phyloP scores from a whole-genome alignment of 78 protist genomes.

The Dictyostelium intermedium region DNA sequence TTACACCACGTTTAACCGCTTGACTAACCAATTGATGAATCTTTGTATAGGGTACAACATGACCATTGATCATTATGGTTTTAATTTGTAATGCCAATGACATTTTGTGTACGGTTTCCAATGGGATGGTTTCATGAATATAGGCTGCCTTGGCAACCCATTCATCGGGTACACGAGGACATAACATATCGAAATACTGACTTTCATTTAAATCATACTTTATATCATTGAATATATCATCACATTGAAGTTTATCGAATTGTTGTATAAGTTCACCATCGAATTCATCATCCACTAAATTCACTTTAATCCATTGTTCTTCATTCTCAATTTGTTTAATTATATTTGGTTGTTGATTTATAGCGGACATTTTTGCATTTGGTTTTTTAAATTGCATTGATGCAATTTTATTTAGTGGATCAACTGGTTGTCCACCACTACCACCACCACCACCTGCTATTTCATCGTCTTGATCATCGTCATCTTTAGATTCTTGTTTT shows the following conservation, averaged over 20 bases:
- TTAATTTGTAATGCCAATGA: slow-evolving; percentile 19
- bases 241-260: not conserved
- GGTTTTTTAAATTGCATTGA: slow-evolving; percentile 40
- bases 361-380: not conserved
- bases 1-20: not conserved
- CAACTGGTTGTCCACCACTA: not conserved
- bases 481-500: slow-evolving; percentile 15
- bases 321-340: slow-evolving; percentile 52
- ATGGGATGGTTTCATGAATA: slow-evolving; percentile 23
- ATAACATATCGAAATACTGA: slow-evolving; percentile 43
- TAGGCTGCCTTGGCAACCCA: slow-evolving; percentile 31
- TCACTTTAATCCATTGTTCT: slow-evolving; percentile 62
- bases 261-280: not conserved
- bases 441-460: not conserved
- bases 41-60: slow-evolving; percentile 21
- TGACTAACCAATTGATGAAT: not conserved
- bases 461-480: slow-evolving; percentile 25
- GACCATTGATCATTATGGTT: slow-evolving; percentile 37
- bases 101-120: slow-evolving; percentile 48
- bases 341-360: slow-evolving; percentile 1
- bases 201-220: slow-evolving; percentile 21
- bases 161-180: slow-evolving; percentile 39
- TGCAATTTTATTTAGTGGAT: not conserved
- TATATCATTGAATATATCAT: not conserved
- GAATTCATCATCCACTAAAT: slow-evolving; percentile 5